Evolutionary conservation across 192 early-diverging fungal genomes (phyloP), one percentile per base, ranked within the genome.

Genomic region (Chytriomyces sp.): DNA sequence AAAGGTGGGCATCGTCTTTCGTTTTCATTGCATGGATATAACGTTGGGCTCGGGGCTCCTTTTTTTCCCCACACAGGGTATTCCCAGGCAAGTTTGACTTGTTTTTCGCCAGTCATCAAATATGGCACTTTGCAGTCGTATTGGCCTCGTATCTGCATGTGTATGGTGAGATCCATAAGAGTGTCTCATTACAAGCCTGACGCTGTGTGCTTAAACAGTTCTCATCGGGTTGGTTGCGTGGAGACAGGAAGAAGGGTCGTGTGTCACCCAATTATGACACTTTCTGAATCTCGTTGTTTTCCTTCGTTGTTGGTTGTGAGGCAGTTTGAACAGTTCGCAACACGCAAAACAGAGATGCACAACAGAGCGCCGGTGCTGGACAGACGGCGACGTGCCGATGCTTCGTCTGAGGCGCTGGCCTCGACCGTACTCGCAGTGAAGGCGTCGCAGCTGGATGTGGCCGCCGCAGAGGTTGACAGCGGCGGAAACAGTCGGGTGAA

Each of bases 121-220:
- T 70, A 2, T 78, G 77, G 77, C 77, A 78, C 56, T 26, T 63
- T 25, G 40, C 56, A 34, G 77, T 74, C 3, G 58, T 77, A 22
- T 22, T 59, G 22, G 76, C 71, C 10, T 60, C 57, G 37, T 22
- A 55, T 17, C 5, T 34, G 33, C 54, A 68, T 56, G 31, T 68
- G 19, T 37, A 68, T 37, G 7, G 44, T 55, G 52, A 5, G 52
- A 32, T 37, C 28, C 12, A 30, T 26, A 17, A 28, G 1, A 17
- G 31, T 58, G 17, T 17, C 56, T 25, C 12, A 0, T 32, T 58
- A 17, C 14, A 25, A 25, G 17, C 31, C 28, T 1, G 17, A 12
- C 0, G 12, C 56, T 14, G 17, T 58, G 19, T 5, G 2, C 5
- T 58, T 12, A 17, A 17, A 17, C 56, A 58, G 56, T 58, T 32